A percentile compares a stretch with the other conserved stretches of the same genome.
Evolutionary conservation across 2,329 filamentous ascomycete species (phyloP).

Genomic region (Claviceps africana): DNA sequence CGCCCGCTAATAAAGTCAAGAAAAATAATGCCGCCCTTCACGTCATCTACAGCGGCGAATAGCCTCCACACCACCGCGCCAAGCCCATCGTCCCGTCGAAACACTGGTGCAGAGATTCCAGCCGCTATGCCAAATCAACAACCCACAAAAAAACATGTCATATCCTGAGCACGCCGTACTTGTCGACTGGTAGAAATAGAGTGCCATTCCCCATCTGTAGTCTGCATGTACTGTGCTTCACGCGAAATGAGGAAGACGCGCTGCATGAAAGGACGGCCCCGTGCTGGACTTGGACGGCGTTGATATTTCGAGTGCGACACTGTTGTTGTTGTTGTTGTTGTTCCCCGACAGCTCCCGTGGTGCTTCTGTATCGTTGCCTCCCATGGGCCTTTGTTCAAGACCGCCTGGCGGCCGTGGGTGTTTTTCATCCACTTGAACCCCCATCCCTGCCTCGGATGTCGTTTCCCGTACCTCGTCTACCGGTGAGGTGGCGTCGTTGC

Average conservation of each 20-base stretch:
- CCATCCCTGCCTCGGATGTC: slow-evolving; percentile 10
- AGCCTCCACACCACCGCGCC: no score
- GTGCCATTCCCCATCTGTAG: no score
- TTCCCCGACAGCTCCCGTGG: background rate
- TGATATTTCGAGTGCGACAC: background rate
- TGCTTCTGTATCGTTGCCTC: background rate
- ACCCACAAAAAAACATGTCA: no score
- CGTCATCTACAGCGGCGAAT: no score
- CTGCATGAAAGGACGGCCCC: slow-evolving; percentile 37
- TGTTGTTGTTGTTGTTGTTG: background rate
- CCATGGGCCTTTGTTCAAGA: background rate
- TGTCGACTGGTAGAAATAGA: background rate
- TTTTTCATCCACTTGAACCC: slow-evolving; percentile 20
- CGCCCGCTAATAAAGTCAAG: no score
- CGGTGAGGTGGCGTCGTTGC: background rate
- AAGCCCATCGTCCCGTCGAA: no score
- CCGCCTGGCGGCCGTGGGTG: background rate
- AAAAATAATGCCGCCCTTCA: no score
- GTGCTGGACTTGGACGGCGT: background rate
- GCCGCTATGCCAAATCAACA: no score
- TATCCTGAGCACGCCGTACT: background rate
- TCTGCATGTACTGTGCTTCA: slow-evolving; percentile 9
- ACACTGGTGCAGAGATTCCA: no score
- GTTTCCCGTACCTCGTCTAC: slow-evolving; percentile 8
- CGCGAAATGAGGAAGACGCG: slow-evolving; percentile 42